These are phyloP conservation scores for Sideroxylon spinosum DNA, from an alignment of 179 eudicot genomes.

Conservation along the genomic window DNA sequence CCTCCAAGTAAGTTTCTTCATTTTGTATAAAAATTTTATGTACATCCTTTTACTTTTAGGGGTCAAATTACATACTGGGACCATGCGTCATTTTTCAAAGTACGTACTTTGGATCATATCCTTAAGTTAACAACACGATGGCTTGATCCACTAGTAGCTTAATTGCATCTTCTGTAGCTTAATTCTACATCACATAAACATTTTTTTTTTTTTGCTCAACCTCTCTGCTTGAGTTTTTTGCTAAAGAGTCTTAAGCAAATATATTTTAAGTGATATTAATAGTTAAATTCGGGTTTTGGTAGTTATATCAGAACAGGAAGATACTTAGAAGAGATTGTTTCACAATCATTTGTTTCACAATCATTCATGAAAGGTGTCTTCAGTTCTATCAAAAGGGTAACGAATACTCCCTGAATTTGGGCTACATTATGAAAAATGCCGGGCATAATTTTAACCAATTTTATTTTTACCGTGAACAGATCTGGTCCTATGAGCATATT, in stretches of 20 bases:
- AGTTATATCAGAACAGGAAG: background rate
- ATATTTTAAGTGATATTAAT: background rate
- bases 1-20: slow-evolving; percentile 51
- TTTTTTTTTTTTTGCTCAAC: background rate
- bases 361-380: background rate
- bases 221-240: background rate
- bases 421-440: background rate
- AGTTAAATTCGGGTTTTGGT: background rate
- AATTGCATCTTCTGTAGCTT: background rate
- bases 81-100: background rate
- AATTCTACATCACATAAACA: background rate
- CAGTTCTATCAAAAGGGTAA: background rate
- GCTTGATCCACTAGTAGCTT: background rate
- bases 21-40: background rate
- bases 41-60: background rate
- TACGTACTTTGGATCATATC: too few relatives aligned
- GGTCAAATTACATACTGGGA: background rate
- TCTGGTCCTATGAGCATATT: slow-evolving; percentile 72
- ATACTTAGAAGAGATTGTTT: too few relatives aligned
- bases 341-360: background rate
- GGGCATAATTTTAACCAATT: background rate
- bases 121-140: background rate
- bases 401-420: background rate
- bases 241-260: background rate
- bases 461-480: slow-evolving; percentile 28